Base-by-base conservation (phyloP, 768 basidiomycete genomes). In the Kwoniella sp. region DNA sequence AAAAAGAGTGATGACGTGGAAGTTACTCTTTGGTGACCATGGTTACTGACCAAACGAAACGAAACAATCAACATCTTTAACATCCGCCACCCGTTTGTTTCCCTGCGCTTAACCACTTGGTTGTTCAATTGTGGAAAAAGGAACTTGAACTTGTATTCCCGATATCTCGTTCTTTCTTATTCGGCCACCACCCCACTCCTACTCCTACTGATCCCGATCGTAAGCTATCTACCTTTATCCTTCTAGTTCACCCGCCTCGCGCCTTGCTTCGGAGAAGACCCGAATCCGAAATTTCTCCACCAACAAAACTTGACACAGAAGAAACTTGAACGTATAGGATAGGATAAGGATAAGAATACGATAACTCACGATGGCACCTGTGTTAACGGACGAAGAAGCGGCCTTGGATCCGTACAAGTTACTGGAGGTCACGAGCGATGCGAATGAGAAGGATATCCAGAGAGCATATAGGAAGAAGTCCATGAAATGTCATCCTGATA, bases 401-500 rank as follows among this genome's bases (percentile, higher is more conserved):
- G 60, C 68, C 13, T 57, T 76, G 8, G 74, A 79, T 40, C 77
- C 77, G 12, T 79, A 79, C 58, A 44, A 44, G 19, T 24, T 74
- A 19, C 60, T 79, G 1, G 70, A 68, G 2, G 19, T 79, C 24
- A 15, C 37, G 2, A 26, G 50, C 17, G 68, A 65, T 9, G 73
- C 78, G 21, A 72, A 68, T 0, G 77, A 79, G 33, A 69, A 73
- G 48, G 73, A 78, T 15, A 72, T 79, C 47, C 56, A 68, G 58
- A 65, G 58, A 49, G 69, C 77, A 1, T 79, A 70, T 46, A 58
- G 74, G 24, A 72, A 74, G 51, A 48, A 65, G 25, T 76, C 73
- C 29, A 49, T 79, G 36, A 79, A 74, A 63, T 77, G 70, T 48
- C 78, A 79, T 72, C 78, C 78, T 1, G 78, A 79, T 61, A 65